Conservation (phyloP, 352 stramenopile species). For the Pythium scleroteichum region DNA sequence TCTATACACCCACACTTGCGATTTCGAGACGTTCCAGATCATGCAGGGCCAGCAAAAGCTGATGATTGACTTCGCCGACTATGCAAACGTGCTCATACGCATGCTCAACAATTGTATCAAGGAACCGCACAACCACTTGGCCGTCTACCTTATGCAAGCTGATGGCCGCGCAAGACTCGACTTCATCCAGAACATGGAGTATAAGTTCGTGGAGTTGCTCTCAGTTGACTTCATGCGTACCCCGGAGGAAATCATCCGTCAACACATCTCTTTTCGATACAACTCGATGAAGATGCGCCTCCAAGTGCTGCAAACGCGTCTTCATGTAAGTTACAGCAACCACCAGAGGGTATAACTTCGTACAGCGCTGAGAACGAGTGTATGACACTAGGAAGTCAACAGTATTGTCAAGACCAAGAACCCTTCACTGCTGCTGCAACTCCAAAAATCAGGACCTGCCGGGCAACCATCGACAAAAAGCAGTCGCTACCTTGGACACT, state of each 20-base stretch:
- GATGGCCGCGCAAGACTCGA: constrained; percentile 91
- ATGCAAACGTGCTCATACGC: constrained; percentile 91
- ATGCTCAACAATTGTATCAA: constrained; percentile 97
- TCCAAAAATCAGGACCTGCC: constrained; percentile 60
- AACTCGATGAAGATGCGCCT: constrained; percentile 93
- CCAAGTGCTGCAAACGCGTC: constrained; percentile 88
- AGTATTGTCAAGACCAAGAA: constrained; percentile 96
- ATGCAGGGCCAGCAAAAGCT: constrained; percentile 96
- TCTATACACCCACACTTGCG: constrained; percentile 90
- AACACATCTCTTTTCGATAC: constrained; percentile 94
- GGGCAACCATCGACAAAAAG: constrained; percentile 41
- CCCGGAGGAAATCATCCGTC: constrained; percentile 87
- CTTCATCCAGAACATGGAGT: constrained; percentile 97
- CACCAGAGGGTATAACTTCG: too few relatives aligned
- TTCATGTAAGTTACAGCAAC: constrained; percentile 55
- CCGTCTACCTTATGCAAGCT: constrained; percentile 92
- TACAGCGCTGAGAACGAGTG: too few relatives aligned
- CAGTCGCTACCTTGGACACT: constrained; percentile 64
- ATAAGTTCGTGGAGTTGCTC: constrained; percentile 96
- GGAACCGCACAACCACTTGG: constrained; percentile 92
- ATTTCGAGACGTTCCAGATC: constrained; percentile 82
- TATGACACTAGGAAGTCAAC: constrained; percentile 80
- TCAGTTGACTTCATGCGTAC: constrained; percentile 91
- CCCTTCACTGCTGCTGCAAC: constrained; percentile 81
- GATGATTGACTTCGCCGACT: constrained; percentile 95